Evolutionary conservation across 495 filamentous ascomycete genomes (phyloP), one percentile per base, ranked within the genome.

Genomic region (Pyrenula aspistea): DNA sequence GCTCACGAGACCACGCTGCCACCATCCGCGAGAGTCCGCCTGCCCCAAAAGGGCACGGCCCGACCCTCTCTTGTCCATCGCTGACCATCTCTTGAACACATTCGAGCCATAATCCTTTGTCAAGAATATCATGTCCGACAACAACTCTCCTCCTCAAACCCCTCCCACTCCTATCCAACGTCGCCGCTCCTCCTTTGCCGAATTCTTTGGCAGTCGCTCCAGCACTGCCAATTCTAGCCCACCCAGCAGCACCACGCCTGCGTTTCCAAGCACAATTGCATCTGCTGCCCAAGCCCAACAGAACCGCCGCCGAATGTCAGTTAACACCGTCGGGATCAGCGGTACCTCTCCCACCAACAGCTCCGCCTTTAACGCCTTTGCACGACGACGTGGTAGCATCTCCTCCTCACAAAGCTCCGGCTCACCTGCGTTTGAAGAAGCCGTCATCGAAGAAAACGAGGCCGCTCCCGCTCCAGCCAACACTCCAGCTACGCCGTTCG

Each of bases 391-490:
- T 25, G 85, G 81, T 58, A 96, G 91, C 66, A 66, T 85, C 55
- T 82, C 82, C 53, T 84, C 80, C 60, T 81, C 88, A 24, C 85
- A 83, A 49, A 86, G 85, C 49, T 84, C 81, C 25, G 81, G 80
- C 61, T 83, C 83, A n/a, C 82, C 84, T 55, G 86, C 83, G n/a
- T 71, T 84, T 52, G 90, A 96, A 62, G 93, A 96, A 68, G 89
- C 77, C 59, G 86, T 91, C 49, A 78, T 91, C 49, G 93, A 96
- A 55, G 93, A 97, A 52, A 81, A 80, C 48, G 89, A 77, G 49
- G 4, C n/a, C 19, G 85, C 65, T 61, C 65, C 61, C 54, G 72
- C 65, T 53, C 69, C 65, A 47, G 74, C 67, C 63, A 68, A 65
- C 56, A 75, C 78, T 8, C 80, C 88, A 25, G 80, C 70, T 51